Base-by-base conservation (phyloP, 2,329 filamentous ascomycete species). In the Shiraia sp. region DNA sequence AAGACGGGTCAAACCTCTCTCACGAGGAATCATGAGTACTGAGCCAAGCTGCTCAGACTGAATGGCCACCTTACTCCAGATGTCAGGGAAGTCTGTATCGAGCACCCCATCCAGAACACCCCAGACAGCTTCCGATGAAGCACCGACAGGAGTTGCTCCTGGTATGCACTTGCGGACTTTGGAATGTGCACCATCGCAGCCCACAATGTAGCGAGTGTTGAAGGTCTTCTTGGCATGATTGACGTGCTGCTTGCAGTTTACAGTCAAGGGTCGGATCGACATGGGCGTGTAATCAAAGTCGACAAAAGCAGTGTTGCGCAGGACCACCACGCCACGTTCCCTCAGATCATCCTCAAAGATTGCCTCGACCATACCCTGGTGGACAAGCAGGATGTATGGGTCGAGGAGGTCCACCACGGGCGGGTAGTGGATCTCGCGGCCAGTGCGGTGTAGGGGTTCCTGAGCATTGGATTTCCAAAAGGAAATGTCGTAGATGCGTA, bases 361-460 rank as follows among this genome's bases (percentile, higher is more conserved):
- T 32, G 80, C 79, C 68, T 90, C 87, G 0, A 90, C 79, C 79
- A 89, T 88, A 33, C 87, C 86, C 67, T 90, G 86, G 59, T 90
- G 87, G 1, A 77, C 76, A 3, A 80, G 68, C 2, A 80, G 59
- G 5, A 80, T 78, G 47, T 78, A 80, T 1, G 77, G 77, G 47
- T 80, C 76, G 3, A 75, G 69, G 1, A 78, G 66, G 40, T 79
- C 78, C 14, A 80, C 75, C 6, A 69, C 54, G 5, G 66, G 65
- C 1, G 68, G 86, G 61, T 88, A 90, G 64, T 89, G 86, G 12
- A 83, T 71, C 63, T 88, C 81, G 39, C 86, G 79, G 8, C 79
- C 79, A 14, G 83, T 78, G 41, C 86, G 79, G 43, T 77, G 77
- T 39, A 88, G 71, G 3, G 78, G 68, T 23, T 60, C 47, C 1